phyloP scores from a whole-genome alignment of 331 rosid species.

The Cydonia oblonga region DNA sequence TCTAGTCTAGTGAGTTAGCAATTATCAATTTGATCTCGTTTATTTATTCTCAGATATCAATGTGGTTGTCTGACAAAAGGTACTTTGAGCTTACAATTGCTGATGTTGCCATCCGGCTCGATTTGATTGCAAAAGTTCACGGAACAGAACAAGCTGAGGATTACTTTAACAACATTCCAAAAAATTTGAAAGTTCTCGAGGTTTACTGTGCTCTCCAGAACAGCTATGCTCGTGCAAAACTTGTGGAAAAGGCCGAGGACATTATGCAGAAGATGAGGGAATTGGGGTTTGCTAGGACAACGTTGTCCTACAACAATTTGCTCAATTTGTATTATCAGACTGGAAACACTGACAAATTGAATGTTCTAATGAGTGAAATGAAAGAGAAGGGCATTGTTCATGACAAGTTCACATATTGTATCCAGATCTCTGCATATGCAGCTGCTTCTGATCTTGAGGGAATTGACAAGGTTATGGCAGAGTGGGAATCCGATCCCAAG shows the following conservation, averaged over 20 bases:
- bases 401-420: slow-evolving; percentile 7
- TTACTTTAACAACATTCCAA: slow-evolving; percentile 16
- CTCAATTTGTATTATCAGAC: slow-evolving; percentile 16
- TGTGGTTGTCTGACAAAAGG: slow-evolving; percentile 23
- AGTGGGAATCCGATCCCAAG: slow-evolving; percentile 3
- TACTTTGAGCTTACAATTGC: neutral
- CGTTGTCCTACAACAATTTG: slow-evolving; percentile 2
- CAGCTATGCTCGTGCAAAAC: slow-evolving; percentile 8
- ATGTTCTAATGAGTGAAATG: slow-evolving; percentile 18
- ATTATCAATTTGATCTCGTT: neutral
- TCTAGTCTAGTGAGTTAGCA: no score
- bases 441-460: slow-evolving; percentile 13
- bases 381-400: slow-evolving; percentile 9
- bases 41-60: slow-evolving; percentile 4
- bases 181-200: neutral
- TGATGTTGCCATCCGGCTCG: slow-evolving; percentile 13
- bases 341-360: slow-evolving; percentile 12
- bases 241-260: slow-evolving; percentile 21
- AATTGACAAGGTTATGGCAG: slow-evolving; percentile 4
- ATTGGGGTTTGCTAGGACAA: neutral
- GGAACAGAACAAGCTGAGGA: slow-evolving; percentile 19
- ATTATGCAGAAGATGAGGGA: slow-evolving; percentile 23
- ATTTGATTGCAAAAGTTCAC: slow-evolving; percentile 25
- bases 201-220: slow-evolving; percentile 19
- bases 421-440: slow-evolving; percentile 8